A percentile compares a stretch with the other conserved stretches of the same genome.
These are phyloP conservation scores for Trichoderma arundinaceum DNA, from an alignment of 2,329 filamentous ascomycete species.

Conservation along the genomic window DNA sequence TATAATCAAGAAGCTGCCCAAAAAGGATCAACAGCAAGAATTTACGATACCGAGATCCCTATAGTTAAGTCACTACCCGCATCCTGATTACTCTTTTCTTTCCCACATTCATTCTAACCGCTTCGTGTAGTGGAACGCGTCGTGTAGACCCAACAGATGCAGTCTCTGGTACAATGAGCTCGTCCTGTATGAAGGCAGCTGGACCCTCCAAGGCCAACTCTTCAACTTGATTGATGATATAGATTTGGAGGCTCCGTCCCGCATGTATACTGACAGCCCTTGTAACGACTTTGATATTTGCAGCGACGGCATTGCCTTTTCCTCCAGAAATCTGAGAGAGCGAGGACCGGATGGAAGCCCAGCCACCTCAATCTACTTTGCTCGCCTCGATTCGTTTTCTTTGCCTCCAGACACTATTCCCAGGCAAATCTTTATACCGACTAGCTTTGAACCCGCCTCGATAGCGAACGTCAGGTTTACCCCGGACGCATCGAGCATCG, in stretches of 20 bases:
- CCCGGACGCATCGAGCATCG: constrained; percentile 46
- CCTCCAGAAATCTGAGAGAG: constrained; percentile 36
- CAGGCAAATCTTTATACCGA: constrained; percentile 37
- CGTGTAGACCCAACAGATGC: constrained; percentile 42
- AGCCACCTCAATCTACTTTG: constrained; percentile 42
- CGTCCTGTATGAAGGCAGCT: constrained; percentile 37
- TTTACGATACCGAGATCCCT: constrained; percentile 45
- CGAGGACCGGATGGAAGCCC: constrained; percentile 29
- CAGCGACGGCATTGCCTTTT: constrained; percentile 45
- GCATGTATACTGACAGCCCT: constrained; percentile 37
- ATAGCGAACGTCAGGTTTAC: constrained; percentile 44
- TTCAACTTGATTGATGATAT: constrained; percentile 44
- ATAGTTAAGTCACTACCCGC: constrained; percentile 32
- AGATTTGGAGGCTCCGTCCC: constrained; percentile 43
- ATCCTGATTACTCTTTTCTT: background rate
- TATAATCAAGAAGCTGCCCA: constrained; percentile 42
- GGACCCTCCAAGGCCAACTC: constrained; percentile 41
- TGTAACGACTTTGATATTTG: constrained; percentile 44
- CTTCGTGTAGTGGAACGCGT: constrained; percentile 42
- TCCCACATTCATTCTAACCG: constrained; percentile 35
- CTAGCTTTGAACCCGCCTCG: constrained; percentile 16
- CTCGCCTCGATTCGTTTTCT: constrained; percentile 44
- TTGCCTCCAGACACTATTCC: constrained; percentile 36
- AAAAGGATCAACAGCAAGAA: constrained; percentile 40
- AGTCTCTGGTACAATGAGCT: constrained; percentile 49